These are phyloP conservation scores for Parastagonospora avenae DNA, from an alignment of 2,329 filamentous ascomycete genomes.

Conservation along the genomic window DNA sequence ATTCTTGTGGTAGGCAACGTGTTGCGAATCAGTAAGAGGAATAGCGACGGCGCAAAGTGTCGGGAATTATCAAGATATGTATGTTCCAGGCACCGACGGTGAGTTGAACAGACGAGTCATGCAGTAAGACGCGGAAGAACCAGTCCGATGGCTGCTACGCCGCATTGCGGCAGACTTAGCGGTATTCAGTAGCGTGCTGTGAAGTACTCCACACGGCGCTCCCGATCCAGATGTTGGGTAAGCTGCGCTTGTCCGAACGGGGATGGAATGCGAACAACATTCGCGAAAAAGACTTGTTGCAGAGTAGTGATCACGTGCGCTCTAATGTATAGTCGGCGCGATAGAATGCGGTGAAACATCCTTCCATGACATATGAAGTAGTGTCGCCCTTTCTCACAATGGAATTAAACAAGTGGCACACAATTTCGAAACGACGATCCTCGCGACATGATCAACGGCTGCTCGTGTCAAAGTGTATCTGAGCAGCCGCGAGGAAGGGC, in stretches of 20 bases:
- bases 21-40: too few relatives aligned
- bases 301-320: constrained; percentile 18
- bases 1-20: too few relatives aligned
- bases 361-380: constrained; percentile 1
- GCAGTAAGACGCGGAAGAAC: too few relatives aligned
- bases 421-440: neutral
- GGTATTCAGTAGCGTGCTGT: constrained; percentile 2
- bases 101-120: too few relatives aligned
- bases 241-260: constrained; percentile 4
- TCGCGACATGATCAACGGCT: too few relatives aligned
- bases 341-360: neutral
- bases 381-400: neutral
- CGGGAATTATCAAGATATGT: too few relatives aligned
- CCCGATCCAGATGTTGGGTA: constrained; percentile 11
- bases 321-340: neutral
- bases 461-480: too few relatives aligned
- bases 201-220: constrained; percentile 12
- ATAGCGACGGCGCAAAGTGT: too few relatives aligned
- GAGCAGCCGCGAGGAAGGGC: too few relatives aligned
- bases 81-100: too few relatives aligned
- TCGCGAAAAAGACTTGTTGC: constrained; percentile 16
- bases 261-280: constrained; percentile 4
- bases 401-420: neutral
- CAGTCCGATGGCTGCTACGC: too few relatives aligned
- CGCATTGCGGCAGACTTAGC: too few relatives aligned